phyloP scores from a whole-genome alignment of 2,329 filamentous ascomycete genomes.

The Penicillium sp. region DNA sequence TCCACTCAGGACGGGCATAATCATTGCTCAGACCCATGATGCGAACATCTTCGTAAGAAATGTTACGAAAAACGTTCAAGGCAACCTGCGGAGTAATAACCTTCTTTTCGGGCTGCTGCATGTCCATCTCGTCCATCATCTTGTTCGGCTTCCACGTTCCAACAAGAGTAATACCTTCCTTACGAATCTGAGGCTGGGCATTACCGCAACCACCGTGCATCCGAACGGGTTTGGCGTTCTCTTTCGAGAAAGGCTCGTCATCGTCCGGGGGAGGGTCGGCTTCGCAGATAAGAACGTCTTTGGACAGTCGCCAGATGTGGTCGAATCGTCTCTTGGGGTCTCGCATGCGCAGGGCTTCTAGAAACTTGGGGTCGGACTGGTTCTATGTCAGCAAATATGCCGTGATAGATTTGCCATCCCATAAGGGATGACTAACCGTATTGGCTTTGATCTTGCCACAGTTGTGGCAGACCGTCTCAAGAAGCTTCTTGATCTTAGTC shows the following conservation, averaged over 20 bases:
- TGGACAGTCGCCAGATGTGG: conserved; percentile 82
- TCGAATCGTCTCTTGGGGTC: conserved; percentile 94
- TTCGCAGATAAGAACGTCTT: conserved; percentile 76
- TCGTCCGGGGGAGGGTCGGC: conserved; percentile 61
- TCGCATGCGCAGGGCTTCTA: conserved; percentile 69
- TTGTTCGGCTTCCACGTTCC: conserved; percentile 64
- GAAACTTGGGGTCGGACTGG: conserved; percentile 76
- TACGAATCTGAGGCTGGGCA: conserved; percentile 74
- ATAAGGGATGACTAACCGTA: conserved; percentile 75
- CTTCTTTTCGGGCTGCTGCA: conserved; percentile 71
- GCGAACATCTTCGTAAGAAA: conserved; percentile 68
- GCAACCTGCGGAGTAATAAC: conserved; percentile 75
- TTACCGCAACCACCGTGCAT: conserved; percentile 96
- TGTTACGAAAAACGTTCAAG: conserved; percentile 75
- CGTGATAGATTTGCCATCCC: conserved; percentile 47
- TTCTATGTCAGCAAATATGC: conserved; percentile 43
- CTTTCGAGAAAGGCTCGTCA: conserved; percentile 61
- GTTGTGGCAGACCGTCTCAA: conserved; percentile 98
- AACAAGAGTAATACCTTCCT: conserved; percentile 73
- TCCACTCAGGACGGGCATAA: conserved; percentile 95
- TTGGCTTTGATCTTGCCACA: conserved; percentile 96
- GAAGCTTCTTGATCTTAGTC: conserved; percentile 97
- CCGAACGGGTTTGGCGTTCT: too few species aligned
- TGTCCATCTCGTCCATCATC: conserved; percentile 56
- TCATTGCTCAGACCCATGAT: conserved; percentile 89